Base-by-base conservation (phyloP, 2,329 filamentous ascomycete genomes). In the Diaporthe citriasiana region DNA sequence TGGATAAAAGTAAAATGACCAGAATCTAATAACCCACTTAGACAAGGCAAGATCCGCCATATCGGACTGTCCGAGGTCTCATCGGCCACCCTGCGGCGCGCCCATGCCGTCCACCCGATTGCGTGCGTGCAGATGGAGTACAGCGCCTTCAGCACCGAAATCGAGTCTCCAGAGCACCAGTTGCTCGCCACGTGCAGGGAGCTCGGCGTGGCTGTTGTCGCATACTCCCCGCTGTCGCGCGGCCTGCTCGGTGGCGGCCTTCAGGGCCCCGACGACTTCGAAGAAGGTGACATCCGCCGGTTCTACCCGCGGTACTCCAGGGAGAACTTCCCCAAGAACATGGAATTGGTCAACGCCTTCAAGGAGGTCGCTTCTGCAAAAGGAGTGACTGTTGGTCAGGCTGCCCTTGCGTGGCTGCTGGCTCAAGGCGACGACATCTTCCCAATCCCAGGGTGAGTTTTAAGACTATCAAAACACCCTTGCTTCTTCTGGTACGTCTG, bases 171-270 rank as follows among this genome's bases (percentile, higher is more conserved):
- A 5, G 80, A 84, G 7, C 86, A 85, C 10, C 82, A 83, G 22
- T 79, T 91, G 40, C 80, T 91, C 15, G 81, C 84, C 50, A 87
- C 89, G 0, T 86, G 84, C 25, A 83, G 87, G 30, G 87, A 90
- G 77, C 83, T 91, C 1, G 89, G 89, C 2, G 82, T 89, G 7
- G 83, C 86, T 2, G 82, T 89, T 19, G 84, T 91, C 0, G 86
- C 87, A 1, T 90, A 89, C 80, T 87, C 85, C 30, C 89, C 89
- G 1, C 84, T 91, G 10, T 88, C 88, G 8, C 85, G 89, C 4
- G 89, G 89, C 1, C 83, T 90, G 75, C 78, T 91, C 12, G 86
- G 86, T 1, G 88, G 88, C 12, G 76, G 82, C 0, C 84, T 87
- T 76, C 81, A 82, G 53, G 84, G 81, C 25, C 81, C 79, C 0